These are phyloP conservation scores for Leptographium lundbergii DNA, from an alignment of 2,329 filamentous ascomycete species.

Conservation along the genomic window DNA sequence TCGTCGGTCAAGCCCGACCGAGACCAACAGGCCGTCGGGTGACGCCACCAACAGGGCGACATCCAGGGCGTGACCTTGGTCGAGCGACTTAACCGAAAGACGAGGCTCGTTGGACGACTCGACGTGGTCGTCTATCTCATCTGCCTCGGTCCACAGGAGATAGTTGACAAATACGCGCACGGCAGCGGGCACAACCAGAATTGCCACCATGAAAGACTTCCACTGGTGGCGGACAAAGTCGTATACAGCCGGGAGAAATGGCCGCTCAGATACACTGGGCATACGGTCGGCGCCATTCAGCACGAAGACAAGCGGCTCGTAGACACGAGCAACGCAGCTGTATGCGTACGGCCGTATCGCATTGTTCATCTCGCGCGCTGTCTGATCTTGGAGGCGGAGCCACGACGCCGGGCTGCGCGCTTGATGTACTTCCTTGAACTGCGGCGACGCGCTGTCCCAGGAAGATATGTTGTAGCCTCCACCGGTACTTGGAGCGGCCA, in stretches of 20 bases:
- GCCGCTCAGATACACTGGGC: constrained; percentile 33
- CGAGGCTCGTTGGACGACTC: constrained; percentile 25
- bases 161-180: constrained; percentile 63
- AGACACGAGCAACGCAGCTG: constrained; percentile 61
- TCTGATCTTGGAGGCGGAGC: constrained; percentile 67
- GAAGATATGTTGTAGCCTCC: constrained; percentile 13
- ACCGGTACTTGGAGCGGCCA: not conserved
- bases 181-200: constrained; percentile 49
- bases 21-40: constrained; percentile 51
- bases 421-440: constrained; percentile 54
- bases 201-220: constrained; percentile 45
- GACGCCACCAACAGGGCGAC: constrained; percentile 52
- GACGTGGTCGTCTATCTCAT: constrained; percentile 30
- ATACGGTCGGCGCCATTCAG: constrained; percentile 55
- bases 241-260: constrained; percentile 45
- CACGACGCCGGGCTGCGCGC: constrained; percentile 65
- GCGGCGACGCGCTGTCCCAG: constrained; percentile 20
- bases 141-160: constrained; percentile 36
- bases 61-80: constrained; percentile 54
- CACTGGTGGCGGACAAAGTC: constrained; percentile 54
- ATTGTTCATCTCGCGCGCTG: constrained; percentile 63
- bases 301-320: constrained; percentile 63
- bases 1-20: constrained; percentile 56
- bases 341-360: constrained; percentile 59
- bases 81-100: constrained; percentile 47